phyloP scores from a whole-genome alignment of 495 filamentous ascomycete genomes.

The Penicillium soppii region DNA sequence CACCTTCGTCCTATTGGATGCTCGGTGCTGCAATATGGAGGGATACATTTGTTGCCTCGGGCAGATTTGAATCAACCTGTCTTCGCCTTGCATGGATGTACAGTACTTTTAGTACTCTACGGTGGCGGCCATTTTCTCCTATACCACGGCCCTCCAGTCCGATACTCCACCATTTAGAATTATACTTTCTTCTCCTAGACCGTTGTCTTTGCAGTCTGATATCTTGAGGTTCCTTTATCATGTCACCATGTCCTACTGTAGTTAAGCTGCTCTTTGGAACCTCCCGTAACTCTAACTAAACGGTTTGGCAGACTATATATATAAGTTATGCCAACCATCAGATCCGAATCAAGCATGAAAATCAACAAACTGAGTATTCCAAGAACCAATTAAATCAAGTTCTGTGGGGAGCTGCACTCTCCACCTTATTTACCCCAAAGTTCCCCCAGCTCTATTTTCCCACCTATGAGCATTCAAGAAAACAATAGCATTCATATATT shows the following conservation, averaged over 20 bases:
- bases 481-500: neutral
- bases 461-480: slow-evolving; percentile 16
- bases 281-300: too few relatives aligned
- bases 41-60: too few relatives aligned
- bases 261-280: too few relatives aligned
- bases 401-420: too few relatives aligned
- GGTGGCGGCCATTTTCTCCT: neutral
- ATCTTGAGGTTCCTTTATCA: too few relatives aligned
- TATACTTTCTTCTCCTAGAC: neutral
- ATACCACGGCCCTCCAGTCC: neutral
- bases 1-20: neutral
- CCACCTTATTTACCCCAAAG: neutral
- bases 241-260: too few relatives aligned
- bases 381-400: too few relatives aligned
- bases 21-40: neutral
- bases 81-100: neutral
- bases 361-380: too few relatives aligned
- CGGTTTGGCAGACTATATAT: too few relatives aligned
- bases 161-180: neutral
- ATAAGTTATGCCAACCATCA: too few relatives aligned
- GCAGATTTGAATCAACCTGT: too few relatives aligned
- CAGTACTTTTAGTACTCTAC: neutral
- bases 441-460: slow-evolving; percentile 12
- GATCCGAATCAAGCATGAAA: too few relatives aligned
- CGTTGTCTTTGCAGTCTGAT: neutral